phyloP scores from a whole-genome alignment of 257 asterid species.

The Ophiorrhiza pumila region DNA sequence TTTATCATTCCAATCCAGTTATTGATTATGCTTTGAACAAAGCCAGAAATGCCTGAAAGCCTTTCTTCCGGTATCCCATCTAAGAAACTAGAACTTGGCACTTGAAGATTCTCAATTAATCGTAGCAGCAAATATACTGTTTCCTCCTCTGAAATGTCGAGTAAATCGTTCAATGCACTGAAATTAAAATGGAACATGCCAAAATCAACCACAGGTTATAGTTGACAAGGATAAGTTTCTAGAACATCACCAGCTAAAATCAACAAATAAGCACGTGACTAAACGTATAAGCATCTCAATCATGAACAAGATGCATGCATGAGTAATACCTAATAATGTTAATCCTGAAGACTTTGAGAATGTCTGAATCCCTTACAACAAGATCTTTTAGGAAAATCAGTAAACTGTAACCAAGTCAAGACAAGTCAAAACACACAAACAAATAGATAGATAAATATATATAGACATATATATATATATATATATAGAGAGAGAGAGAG shows the following conservation, averaged over 20 bases:
- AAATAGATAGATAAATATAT: constrained; percentile 15
- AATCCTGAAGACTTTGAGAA: constrained; percentile 45
- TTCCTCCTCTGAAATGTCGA: constrained; percentile 54
- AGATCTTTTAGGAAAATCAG: constrained; percentile 58
- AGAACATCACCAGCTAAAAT: neutral
- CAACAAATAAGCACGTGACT: neutral
- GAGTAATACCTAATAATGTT: constrained; percentile 55
- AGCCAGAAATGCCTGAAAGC: constrained; percentile 36
- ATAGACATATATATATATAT: too few species aligned
- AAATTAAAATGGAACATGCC: constrained; percentile 31
- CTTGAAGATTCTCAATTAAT: constrained; percentile 63
- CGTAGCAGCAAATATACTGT: constrained; percentile 53
- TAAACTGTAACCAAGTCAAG: constrained; percentile 45
- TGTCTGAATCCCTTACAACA: constrained; percentile 45
- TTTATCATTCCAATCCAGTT: constrained; percentile 46
- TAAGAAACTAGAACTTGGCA: constrained; percentile 34
- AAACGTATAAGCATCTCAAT: neutral
- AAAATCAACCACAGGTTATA: neutral
- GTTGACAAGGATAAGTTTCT: neutral
- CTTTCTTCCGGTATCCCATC: constrained; percentile 41
- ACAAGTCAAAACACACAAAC: constrained; percentile 18
- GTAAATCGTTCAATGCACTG: constrained; percentile 71
- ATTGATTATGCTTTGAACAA: constrained; percentile 40
- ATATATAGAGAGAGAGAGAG: constrained; percentile 17
- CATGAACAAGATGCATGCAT: neutral